Evolutionary conservation across 139 green algal species (phyloP), one percentile per base, ranked within the genome.

Genomic region (Edaphochlamys debaryana): DNA sequence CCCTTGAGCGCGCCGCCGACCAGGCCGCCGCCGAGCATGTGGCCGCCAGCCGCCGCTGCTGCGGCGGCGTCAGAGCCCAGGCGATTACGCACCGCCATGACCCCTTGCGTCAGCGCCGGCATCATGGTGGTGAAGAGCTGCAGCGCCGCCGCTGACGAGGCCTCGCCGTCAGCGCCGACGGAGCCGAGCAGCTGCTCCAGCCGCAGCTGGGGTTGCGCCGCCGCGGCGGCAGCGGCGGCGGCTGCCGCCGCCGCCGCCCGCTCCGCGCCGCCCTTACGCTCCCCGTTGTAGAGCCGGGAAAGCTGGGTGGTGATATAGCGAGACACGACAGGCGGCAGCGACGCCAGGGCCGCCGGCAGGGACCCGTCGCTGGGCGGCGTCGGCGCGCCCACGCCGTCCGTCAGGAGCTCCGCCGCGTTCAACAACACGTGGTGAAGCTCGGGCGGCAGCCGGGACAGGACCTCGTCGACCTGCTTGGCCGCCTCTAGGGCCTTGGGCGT

Each of bases 361-460:
- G 45, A 54, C 11, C 45, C 45, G 45, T 13, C 45, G 45, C 45
- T 13, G 45, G 13, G 9, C 11, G 45, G 45, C 45, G 45, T 13
- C 45, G 13, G 45, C 45, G 45, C 13, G 11, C 11, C 11, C 45
- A 13, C 11, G 45, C 45, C 45, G 45, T 54, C 45, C 11, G 60
- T 64, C 17, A 82, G 62, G 7, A 82, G 76, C 63, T 82, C 76
- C 32, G 76, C 76, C 0, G 76, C 76, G 42, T 73, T 73, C n/a
- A 82, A 30, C 41, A 82, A n/a, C 40, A 82, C 76, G 34, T 8
- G 48, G 42, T 82, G 76, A n/a, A 82, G 76, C 76, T 82, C 76
- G 58, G 41, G 41, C 3, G 76, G 76, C 30, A 82, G 42, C 4
- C 63, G 62, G 15, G 76, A 62, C 32, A 82, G 76, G 19, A 73